Base-by-base conservation (phyloP, 805 yeast species). In the Myxozyma mucilagina region DNA sequence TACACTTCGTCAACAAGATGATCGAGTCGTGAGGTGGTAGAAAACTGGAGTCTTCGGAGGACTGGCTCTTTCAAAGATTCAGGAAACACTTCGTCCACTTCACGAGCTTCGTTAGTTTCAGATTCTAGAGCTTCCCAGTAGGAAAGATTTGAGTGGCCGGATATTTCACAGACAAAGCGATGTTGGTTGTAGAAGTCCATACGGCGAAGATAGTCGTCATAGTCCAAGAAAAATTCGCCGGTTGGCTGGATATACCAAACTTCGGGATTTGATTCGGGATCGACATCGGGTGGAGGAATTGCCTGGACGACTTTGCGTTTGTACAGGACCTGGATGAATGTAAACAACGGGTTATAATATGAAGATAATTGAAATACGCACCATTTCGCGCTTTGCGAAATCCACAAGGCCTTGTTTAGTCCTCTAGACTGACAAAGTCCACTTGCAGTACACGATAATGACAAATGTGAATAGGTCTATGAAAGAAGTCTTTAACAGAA, bases 81-180 rank as follows among this genome's bases (percentile, higher is more conserved):
- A 4, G 99, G 99, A 73, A 94, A 94, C 70, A 83, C 82, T 57
- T 81, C 78, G 69, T 91, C 96, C 55, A 93, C 90, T 63, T 82
- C 68, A 53, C 79, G 63, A 16, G 61, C 59, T 24, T 56, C 67
- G 47, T 24, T 36, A 2, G 62, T 56, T 57, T 93, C 99, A 61
- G 88, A 85, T 56, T 84, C 84, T 48, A 84, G 79, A 0, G 98
- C 99, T 70, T 94, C 96, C 72, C 92, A 92, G 72, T 83, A 94
- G 0, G 97, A 90, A 60, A 93, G 80, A 69, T 96, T 87, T 16
- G 97, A 87, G 69, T 90, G 89, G 13, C 99, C 99, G 0, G 97
- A 90, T 52, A 93, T 87, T 75, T 94, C 99, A 76, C 98, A 94
- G 11, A 91, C 94, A 75, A 94, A 94, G 72, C 90, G 89, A 67